Base-by-base conservation (phyloP, 169 alveolate species). In the Eimeria mitis region DNA sequence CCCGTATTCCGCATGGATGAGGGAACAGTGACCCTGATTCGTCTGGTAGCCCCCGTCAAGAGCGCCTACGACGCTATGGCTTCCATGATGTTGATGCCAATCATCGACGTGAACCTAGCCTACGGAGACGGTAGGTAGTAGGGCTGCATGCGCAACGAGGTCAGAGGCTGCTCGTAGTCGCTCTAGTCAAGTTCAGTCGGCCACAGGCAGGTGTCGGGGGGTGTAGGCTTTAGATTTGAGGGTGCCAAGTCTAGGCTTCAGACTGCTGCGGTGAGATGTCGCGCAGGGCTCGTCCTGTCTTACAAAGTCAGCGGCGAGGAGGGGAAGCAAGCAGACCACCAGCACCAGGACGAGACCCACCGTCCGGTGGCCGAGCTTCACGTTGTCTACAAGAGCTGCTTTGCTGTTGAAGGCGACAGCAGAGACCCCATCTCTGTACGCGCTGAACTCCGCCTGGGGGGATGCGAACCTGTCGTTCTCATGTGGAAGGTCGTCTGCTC, bases 331-430 rank as follows among this genome's bases (percentile, higher is more conserved):
- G 54, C 87, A 14, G 71, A 79, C 79, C 96, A 92, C 88, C 61
- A 47, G 65, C 96, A 92, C 78, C 89, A 47, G 42, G 96, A 92
- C 44, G 89, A 81, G 34, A 79, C 42, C 78, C 96, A 92, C 88
- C 96, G 96, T 31, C 96, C 96, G 2, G 89, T 92, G 7, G 96
- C 96, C 1, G 96, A 92, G 65, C 79, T 92, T 25, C 91, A 92
- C 68, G 54, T 92, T 44, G 92, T 31, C 37, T 85, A 85, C 81
- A 85, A 85, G 42, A 85, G 92, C 49, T 85, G 92, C 44, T 85
- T 85, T 85, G 44, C 92, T 28, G 92, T 85, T 16, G 92, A 71
- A 63, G 79, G 92, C 6, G 65, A 85, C 40, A 47, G 68, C 44
- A 85, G 59, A 65, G 92, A 85, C 61, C 92, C 92, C 37, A 85